A percentile compares a stretch with the other conserved stretches of the same genome.
Conservation (phyloP, 2,329 filamentous ascomycete genomes). For the Diaporthe aspalathi region DNA sequence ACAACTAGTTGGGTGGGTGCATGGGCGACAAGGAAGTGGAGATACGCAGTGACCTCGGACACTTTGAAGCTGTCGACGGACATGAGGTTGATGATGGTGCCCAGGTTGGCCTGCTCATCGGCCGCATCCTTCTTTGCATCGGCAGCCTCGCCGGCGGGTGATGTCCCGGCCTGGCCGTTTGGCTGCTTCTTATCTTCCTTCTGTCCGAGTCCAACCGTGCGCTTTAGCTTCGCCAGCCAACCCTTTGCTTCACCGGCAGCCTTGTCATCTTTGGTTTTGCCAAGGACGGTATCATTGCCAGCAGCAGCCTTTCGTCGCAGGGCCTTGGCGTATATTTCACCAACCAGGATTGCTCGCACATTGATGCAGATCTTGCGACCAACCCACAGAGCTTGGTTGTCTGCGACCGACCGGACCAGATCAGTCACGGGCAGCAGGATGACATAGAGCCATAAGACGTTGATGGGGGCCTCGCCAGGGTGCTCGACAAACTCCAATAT, state of each 20-base stretch:
- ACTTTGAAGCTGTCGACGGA: constrained; percentile 99
- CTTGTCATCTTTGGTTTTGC: constrained; percentile 58
- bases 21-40: constrained; percentile 94
- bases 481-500: constrained; percentile 96
- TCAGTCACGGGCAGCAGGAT: constrained; percentile 89
- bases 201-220: constrained; percentile 71
- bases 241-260: constrained; percentile 52
- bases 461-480: constrained; percentile 78
- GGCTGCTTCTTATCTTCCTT: constrained; percentile 62
- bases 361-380: constrained; percentile 95
- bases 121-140: constrained; percentile 50
- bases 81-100: constrained; percentile 99
- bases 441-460: constrained; percentile 96
- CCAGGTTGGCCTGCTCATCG: constrained; percentile 87
- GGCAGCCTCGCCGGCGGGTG: neutral
- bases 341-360: constrained; percentile 92
- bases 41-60: constrained; percentile 90
- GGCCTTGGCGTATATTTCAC: constrained; percentile 97
- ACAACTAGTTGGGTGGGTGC: constrained; percentile 90
- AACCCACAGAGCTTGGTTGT: constrained; percentile 90
- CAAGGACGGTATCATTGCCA: constrained; percentile 78
- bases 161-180: constrained; percentile 45
- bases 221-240: constrained; percentile 63
- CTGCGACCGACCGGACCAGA: constrained; percentile 81
- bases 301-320: constrained; percentile 90